Evolutionary conservation across 805 yeast genomes (phyloP).

Genomic region (Saccharomycopsis amapae): DNA sequence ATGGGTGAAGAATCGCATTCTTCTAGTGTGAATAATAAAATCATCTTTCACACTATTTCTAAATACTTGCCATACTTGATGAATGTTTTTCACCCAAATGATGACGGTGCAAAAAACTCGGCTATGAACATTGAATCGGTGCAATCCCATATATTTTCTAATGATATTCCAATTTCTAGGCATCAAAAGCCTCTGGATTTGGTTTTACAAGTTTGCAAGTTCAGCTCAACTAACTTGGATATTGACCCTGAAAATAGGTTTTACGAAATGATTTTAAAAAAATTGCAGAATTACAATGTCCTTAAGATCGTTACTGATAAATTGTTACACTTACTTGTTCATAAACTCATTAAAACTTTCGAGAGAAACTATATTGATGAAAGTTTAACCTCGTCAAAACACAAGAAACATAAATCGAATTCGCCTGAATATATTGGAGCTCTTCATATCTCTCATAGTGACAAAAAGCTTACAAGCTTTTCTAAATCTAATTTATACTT

Average conservation of each 20-base stretch:
- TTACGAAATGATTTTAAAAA: not conserved
- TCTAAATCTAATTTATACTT: not conserved
- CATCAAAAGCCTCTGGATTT: constrained; percentile 4
- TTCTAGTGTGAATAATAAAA: not conserved
- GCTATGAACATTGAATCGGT: too few relatives aligned
- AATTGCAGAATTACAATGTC: constrained; percentile 7
- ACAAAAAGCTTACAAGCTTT: too few relatives aligned
- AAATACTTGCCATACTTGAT: constrained; percentile 15
- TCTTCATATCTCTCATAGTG: too few relatives aligned
- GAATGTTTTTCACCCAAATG: constrained; percentile 1
- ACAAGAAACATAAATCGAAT: constrained; percentile 1
- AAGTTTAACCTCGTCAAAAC: not conserved
- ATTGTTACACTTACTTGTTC: constrained; percentile 1
- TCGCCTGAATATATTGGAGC: not conserved
- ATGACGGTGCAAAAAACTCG: not conserved
- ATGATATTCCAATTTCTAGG: constrained; percentile 9
- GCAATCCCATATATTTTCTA: too few relatives aligned
- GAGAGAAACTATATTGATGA: not conserved
- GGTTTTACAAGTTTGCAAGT: constrained; percentile 7
- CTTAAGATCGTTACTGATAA: not conserved
- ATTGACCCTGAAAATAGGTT: not conserved
- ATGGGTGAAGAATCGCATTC: too few relatives aligned
- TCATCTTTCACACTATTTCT: constrained; percentile 1
- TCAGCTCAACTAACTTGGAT: not conserved
- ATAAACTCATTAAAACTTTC: not conserved